Evolutionary conservation across 2,329 filamentous ascomycete genomes (phyloP), one percentile per base, ranked within the genome.

Genomic region (Pezicula radicicola): DNA sequence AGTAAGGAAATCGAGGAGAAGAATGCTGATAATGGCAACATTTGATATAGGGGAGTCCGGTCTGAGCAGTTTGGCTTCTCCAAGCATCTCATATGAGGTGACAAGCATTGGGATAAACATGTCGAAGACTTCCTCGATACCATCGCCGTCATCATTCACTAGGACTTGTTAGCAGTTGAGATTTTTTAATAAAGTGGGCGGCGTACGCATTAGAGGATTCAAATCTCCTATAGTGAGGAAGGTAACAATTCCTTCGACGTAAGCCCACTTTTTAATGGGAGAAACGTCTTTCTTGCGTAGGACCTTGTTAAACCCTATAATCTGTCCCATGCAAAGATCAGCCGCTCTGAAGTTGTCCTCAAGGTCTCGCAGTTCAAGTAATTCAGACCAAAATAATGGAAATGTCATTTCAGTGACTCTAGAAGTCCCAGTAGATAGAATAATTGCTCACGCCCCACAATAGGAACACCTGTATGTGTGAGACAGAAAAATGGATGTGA

Each of bases 91-190:
- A 53, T 80, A 65, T 37, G 74, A 77, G 49, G 80, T 77, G 66
- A 76, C 79, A 47, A 80, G 66, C 62, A 81, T 81, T 66, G 79
- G 75, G 55, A 80, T 72, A 74, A 79, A 76, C 77, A 81, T 81
- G 57, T 78, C 70, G 15, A 74, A 57, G n/a, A 54, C 28, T 35
- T 54, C 44, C 27, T 12, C 16, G 12, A 50, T 6, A 35, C 16
- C 21, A 4, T 21, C 13, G 30, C 42, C 37, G 13, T 48, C 21
- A n/a, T 49, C 21, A 33, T 25, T 44, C 30, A 28, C 49, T 49
- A 15, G 28, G 6, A 9, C 28, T 8, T 12, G 28, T 30, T 18
- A 41, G 39, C 16, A 21, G n/a, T 48, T 18, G 16, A 25, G 27
- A 16, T n/a, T n/a, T 6, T 8, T 3, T n/a, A 21, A 8, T 16